Evolutionary conservation across 495 filamentous ascomycete genomes (phyloP).

Genomic region (Tetracladium setigerum): DNA sequence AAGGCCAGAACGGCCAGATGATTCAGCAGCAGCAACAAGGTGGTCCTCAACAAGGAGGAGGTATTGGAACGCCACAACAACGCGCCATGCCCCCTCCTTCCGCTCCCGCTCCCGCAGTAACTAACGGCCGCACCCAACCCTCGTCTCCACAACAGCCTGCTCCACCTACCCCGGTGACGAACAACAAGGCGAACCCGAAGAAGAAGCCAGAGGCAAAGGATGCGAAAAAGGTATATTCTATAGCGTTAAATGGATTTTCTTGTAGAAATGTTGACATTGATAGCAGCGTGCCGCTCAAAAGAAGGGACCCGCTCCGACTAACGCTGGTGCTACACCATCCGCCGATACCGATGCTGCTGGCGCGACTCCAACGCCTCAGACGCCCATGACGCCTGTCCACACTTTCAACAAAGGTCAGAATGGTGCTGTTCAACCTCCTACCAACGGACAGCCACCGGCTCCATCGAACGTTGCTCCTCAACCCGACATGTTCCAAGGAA

Average conservation of each 20-base stretch:
- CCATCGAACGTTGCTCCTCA: slow-evolving; percentile 40
- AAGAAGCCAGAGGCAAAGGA: slow-evolving; percentile 69
- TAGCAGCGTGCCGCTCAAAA: slow-evolving; percentile 61
- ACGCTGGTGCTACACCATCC: slow-evolving; percentile 61
- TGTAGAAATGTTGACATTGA: slow-evolving; percentile 27
- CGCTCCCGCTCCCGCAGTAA: slow-evolving; percentile 53
- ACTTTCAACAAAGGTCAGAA: slow-evolving; percentile 55
- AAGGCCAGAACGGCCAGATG: slow-evolving; percentile 56
- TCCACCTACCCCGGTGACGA: slow-evolving; percentile 79
- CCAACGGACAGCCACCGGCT: slow-evolving; percentile 35
- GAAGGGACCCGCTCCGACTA: slow-evolving; percentile 42
- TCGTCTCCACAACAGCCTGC: slow-evolving; percentile 78
- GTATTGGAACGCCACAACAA: slow-evolving; percentile 70
- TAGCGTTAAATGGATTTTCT: slow-evolving; percentile 20
- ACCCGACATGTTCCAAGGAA: slow-evolving; percentile 29
- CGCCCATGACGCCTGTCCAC: slow-evolving; percentile 81
- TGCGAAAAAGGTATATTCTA: slow-evolving; percentile 63
- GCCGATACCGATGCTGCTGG: slow-evolving; percentile 63
- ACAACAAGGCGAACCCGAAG: slow-evolving; percentile 73
- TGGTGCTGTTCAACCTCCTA: slow-evolving; percentile 34
- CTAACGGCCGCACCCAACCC: slow-evolving; percentile 57
- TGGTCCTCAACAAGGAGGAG: slow-evolving; percentile 43
- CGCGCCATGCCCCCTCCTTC: slow-evolving; percentile 86
- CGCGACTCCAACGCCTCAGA: slow-evolving; percentile 72
- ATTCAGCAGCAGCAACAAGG: slow-evolving; percentile 47